Evolutionary conservation across 2,329 filamentous ascomycete species (phyloP), one percentile per base, ranked within the genome.

Genomic region (Scytalidium lignicola): DNA sequence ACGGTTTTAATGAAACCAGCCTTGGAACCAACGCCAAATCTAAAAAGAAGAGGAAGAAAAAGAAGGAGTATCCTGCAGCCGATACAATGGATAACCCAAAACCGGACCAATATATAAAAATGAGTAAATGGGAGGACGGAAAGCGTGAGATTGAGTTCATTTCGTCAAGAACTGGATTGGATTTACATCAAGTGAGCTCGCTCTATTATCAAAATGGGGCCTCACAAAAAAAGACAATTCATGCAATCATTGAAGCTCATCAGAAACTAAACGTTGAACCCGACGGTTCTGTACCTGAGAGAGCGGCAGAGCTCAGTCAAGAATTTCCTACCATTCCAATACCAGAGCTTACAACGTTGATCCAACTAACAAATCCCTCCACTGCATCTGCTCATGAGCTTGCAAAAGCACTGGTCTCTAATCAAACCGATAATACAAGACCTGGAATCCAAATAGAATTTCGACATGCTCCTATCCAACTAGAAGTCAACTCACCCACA

Each of bases 1-100:
- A 96, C 50, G 90, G 80, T 0, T 96, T 96, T 62, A 82, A 80
- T 19, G 75, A 80, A 37, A 75, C 76, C 0, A 75, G 81, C 15
- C 68, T 43, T 9, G 20, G 44, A 12, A 17, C 52, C 15, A 51
- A 49, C 44, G 42, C 37, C 46, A 58, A 53, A 15, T 37, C 32
- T n/a, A 37, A 37, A 37, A 13, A 17, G 32, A 74, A 71, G 52
- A 65, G 62, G 50, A 71, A 70, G 52, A 65, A 48, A 59, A 63
- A 61, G 63, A 57, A 58, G 50, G 48, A 45, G 41, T 4, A 53
- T 52, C 17, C 49, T 54, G 32, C 48, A 41, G n/a, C 43, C 66
- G 69, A 61, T 3, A 61, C 66, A 47, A 32, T 47, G 37, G 53
- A 39, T 32, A 50, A n/a, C 8, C 19, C 43, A 12, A 23, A 19